phyloP scores from a whole-genome alignment of 768 basidiomycete genomes.

The Hygrophoropsis aurantiaca region DNA sequence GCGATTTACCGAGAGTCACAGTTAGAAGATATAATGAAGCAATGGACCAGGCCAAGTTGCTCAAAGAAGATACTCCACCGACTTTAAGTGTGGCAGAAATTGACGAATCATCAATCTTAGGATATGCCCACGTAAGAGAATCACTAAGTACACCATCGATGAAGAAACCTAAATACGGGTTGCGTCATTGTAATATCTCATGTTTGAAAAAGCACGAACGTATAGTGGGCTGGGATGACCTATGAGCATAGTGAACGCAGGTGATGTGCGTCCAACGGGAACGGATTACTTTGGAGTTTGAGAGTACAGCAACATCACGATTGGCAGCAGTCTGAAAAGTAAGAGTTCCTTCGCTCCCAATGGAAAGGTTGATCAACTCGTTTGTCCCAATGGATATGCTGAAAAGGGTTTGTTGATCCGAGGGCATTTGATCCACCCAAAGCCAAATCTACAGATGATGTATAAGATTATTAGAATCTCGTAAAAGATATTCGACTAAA shows the following conservation, averaged over 20 bases:
- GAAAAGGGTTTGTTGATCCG: slow-evolving; percentile 34
- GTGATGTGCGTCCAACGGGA: slow-evolving; percentile 73
- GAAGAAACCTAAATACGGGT: slow-evolving; percentile 55
- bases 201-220: slow-evolving; percentile 45
- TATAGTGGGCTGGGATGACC: slow-evolving; percentile 53
- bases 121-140: slow-evolving; percentile 62
- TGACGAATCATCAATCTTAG: slow-evolving; percentile 42
- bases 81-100: slow-evolving; percentile 46
- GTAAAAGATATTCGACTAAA: too few species aligned
- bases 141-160: slow-evolving; percentile 71
- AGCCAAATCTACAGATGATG: slow-evolving; percentile 41
- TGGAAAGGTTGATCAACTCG: slow-evolving; percentile 41
- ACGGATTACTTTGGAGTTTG: slow-evolving; percentile 47
- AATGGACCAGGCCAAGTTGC: slow-evolving; percentile 61
- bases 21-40: slow-evolving; percentile 65
- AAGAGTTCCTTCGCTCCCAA: slow-evolving; percentile 59
- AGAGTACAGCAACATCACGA: slow-evolving; percentile 41
- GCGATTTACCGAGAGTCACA: slow-evolving; percentile 51
- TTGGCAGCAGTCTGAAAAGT: slow-evolving; percentile 44
- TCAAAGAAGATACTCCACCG: slow-evolving; percentile 49
- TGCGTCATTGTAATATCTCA: slow-evolving; percentile 3
- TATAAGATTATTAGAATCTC: too few species aligned
- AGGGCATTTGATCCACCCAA: slow-evolving; percentile 45
- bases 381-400: slow-evolving; percentile 30
- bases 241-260: slow-evolving; percentile 64